Evolutionary conservation across 805 yeast genomes (phyloP), one percentile per base, ranked within the genome.

Genomic region (Metahyphopichia silvanorum): DNA sequence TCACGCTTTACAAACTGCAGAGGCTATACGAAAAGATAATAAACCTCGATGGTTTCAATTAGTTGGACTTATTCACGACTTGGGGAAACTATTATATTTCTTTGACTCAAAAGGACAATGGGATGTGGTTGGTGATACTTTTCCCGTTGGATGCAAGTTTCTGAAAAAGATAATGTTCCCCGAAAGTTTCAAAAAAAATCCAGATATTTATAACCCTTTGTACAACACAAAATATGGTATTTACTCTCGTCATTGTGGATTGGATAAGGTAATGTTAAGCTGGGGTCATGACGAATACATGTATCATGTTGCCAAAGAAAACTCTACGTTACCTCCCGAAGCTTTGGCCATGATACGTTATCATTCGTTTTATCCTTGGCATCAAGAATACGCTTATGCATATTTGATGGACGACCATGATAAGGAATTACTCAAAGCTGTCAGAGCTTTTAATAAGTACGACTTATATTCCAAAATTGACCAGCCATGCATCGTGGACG

Each of bases 271-370:
- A 17, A 78, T 81, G 82, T 54, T 81, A 25, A 77, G 84, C 35
- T 81, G 86, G 87, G 88, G 88, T 4, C 88, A 81, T 47, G 88
- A 81, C 51, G 88, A 81, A 49, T 81, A 81, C 55, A 79, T 81
- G 84, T 81, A 79, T 43, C 85, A 80, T 47, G 62, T 81, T 20
- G 85, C 85, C 9, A 80, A 78, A 50, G 64, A 67, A 35, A 81
- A 77, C 46, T 77, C 84, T 10, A 73, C 69, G 1, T 57, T 81
- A 28, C 86, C 86, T 2, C 71, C 69, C 6, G 82, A 79, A 49
- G 87, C 75, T 0, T 59, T 81, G 33, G 86, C 87, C 1, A 81
- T 81, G 85, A 80, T 81, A 29, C 55, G 88, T 38, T 81, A 81
- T 50, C 88, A 81, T 52, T 79, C 86, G 1, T 81, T 81, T 43